Evolutionary conservation across 2,329 filamentous ascomycete species (phyloP).

Genomic region (Fusarium staphyleae): DNA sequence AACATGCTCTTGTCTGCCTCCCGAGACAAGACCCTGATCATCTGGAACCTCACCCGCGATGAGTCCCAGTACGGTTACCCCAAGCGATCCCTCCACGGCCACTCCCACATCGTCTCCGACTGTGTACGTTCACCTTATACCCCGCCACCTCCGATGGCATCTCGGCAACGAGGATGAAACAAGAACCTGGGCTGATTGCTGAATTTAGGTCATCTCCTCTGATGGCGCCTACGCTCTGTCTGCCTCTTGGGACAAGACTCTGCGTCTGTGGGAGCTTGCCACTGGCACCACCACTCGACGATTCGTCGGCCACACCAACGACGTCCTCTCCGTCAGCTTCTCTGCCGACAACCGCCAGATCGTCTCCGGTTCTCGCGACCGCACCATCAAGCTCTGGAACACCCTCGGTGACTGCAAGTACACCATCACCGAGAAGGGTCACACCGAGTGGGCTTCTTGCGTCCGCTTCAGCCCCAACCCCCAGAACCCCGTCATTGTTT

Average conservation of each 20-base stretch:
- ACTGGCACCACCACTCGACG: constrained; percentile 96
- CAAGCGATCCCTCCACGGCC: constrained; percentile 97
- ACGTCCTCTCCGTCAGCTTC: constrained; percentile 99
- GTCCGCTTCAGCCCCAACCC: constrained; percentile 99
- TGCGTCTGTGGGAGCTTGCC: constrained; percentile 98
- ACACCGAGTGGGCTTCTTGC: constrained; percentile 99
- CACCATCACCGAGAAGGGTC: constrained; percentile 99
- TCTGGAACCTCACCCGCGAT: constrained; percentile 99
- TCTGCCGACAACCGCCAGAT: constrained; percentile 99
- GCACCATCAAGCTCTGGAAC: constrained; percentile 99
- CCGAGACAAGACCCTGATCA: constrained; percentile 99
- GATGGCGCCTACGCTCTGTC: constrained; percentile 99
- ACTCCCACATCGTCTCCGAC: constrained; percentile 99
- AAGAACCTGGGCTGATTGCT: constrained; percentile 38
- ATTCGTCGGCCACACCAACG: constrained; percentile 99
- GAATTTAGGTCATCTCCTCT: constrained; percentile 89
- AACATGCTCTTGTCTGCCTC: constrained; percentile 99
- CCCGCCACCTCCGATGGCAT: constrained; percentile 16
- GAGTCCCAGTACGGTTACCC: constrained; percentile 98
- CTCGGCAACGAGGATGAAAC: constrained; percentile 17
- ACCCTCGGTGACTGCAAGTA: constrained; percentile 99
- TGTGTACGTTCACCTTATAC: constrained; percentile 74
- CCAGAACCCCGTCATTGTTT: constrained; percentile 99
- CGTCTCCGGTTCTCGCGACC: constrained; percentile 97
- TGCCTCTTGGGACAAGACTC: constrained; percentile 99